A percentile compares a stretch with the other conserved stretches of the same genome.
phyloP scores from a whole-genome alignment of 164 flowering plant genomes.

The Magnolia changhungtana region DNA sequence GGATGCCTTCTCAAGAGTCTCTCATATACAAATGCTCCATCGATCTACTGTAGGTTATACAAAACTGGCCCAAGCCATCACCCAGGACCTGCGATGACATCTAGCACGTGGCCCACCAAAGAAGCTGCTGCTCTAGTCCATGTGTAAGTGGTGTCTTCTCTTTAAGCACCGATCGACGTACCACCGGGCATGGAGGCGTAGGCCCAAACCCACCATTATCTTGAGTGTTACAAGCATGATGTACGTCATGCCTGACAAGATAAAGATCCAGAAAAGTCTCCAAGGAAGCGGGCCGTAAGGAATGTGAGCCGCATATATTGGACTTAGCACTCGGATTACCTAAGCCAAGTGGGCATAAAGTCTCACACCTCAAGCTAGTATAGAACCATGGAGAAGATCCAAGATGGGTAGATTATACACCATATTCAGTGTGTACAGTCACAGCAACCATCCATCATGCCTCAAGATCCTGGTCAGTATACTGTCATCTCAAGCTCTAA shows the following conservation, averaged over 20 bases:
- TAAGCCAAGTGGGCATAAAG: constrained; percentile 17
- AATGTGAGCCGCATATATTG: constrained; percentile 80
- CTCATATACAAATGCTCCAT: too few species aligned
- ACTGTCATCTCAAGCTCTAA: too few species aligned
- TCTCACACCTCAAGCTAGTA: not conserved
- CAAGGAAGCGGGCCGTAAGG: constrained; percentile 64
- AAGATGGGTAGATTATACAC: too few species aligned
- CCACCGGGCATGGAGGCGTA: constrained; percentile 77
- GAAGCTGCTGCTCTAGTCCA: constrained; percentile 33
- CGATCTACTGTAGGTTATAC: too few species aligned
- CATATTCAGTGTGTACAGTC: not conserved
- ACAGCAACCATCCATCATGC: not conserved
- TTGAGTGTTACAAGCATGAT: constrained; percentile 84
- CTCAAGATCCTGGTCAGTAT: not conserved
- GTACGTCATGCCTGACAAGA: constrained; percentile 56
- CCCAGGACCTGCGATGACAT: too few species aligned
- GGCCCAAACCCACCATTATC: constrained; percentile 72
- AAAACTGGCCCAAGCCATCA: too few species aligned
- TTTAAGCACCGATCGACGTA: constrained; percentile 65
- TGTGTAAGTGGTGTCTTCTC: constrained; percentile 70
- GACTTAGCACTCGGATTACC: constrained; percentile 89
- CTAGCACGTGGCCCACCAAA: not conserved
- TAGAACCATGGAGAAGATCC: not conserved
- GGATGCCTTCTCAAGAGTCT: too few species aligned
- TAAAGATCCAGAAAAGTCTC: constrained; percentile 70